Evolutionary conservation across 148 eudicot genomes (phyloP), one percentile per base, ranked within the genome.

Genomic region (Pouteria glomerata): DNA sequence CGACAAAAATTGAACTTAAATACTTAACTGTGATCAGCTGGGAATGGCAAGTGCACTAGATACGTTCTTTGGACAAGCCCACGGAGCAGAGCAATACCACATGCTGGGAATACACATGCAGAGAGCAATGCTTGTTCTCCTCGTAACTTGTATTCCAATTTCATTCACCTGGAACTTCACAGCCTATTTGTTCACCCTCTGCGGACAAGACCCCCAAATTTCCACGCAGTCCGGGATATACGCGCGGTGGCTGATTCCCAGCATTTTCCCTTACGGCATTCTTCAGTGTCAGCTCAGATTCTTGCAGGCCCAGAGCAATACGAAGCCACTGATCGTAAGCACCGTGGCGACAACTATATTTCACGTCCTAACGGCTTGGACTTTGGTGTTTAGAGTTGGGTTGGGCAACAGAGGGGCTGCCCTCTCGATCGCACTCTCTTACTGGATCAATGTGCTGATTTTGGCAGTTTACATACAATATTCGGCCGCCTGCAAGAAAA

Each of bases 1-100:
- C n/a, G n/a, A n/a, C n/a, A n/a, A n/a, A n/a, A n/a, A n/a, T n/a
- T n/a, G n/a, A n/a, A n/a, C n/a, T n/a, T n/a, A n/a, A n/a, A n/a
- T n/a, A n/a, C n/a, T n/a, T n/a, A n/a, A n/a, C n/a, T n/a, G n/a
- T n/a, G n/a, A 51, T 31, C 57, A 80, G 86, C 72, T 80, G 72
- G 83, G 86, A 58, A 83, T 83, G 83, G 78, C 76, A 41, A 80
- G 86, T 74, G 86, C 86, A 44, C 65, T 83, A 56, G 86, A 83
- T 53, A 78, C 86, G 1, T 78, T 78, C 66, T 82, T 72, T 19
- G 85, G 85, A 21, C 85, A 78, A 72, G 80, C 82, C 37, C 78
- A 83, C 23, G 84, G 86, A 57, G 84, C 82, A 31, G 69, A 78
- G 52, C 86, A 78, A 45, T 80, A 78, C 5, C 73, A 70, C 27